Evolutionary conservation across 305 asterid species (phyloP), one percentile per base, ranked within the genome.

Genomic region (Plantago coronopus): DNA sequence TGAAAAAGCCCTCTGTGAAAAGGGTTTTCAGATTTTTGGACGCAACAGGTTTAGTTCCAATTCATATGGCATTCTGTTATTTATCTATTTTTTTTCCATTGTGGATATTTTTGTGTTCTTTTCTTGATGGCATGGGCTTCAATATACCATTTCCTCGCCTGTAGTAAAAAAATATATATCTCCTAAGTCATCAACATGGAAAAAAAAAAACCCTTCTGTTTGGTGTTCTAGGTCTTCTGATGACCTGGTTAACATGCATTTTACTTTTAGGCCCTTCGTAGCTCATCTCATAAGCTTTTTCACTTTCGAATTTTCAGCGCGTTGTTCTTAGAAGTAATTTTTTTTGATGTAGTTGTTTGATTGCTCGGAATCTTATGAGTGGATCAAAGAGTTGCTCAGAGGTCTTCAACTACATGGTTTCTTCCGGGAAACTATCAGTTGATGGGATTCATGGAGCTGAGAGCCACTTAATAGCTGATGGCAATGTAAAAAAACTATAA

Each of bases 21-120:
- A 94, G 85, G 99, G 99, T 57, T 57, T 89, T 61, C 88, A 79
- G 79, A 94, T 94, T 56, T 94, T 83, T 79, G 97, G 95, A 58
- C 76, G 78, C 68, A 87, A 77, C 93, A 89, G 99, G 99, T 94
- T 57, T 61, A 80, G 57, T 78, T 63, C 67, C 48, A 54, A 22
- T 19, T 22, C 58, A 58, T 73, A 27, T 65, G 31, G 37, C 73
- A 62, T 75, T 57, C 64, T 64, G n/a, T n/a, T n/a, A n/a, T 59
- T 19, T 34, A 59, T 47, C 58, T 17, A 48, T 73, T 38, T 17
- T 58, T 57, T 14, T 48, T 8, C 42, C 42, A 34, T 34, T 8
- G 42, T 34, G 13, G 14, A 34, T 34, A 34, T 62, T 34, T 40
- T 19, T 42, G 12, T 37, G 55, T 57, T 50, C 43, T 38, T 12